Evolutionary conservation across 225 moss, liverwort and hornwort genomes (phyloP), one percentile per base, ranked within the genome.

Genomic region (Physcomitrium patens): DNA sequence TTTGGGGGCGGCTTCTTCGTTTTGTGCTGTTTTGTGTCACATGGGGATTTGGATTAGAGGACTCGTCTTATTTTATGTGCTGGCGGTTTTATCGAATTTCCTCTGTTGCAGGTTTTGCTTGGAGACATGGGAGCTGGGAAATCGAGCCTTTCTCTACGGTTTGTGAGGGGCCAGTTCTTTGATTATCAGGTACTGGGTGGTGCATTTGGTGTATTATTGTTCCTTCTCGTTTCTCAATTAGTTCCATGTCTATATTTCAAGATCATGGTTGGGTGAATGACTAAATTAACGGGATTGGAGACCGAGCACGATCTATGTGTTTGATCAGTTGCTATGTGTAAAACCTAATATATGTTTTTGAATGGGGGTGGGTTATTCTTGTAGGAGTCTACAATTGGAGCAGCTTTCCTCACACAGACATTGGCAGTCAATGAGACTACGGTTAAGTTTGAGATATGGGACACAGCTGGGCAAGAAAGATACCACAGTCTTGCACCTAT

Each of bases 91-190:
- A 12, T 49, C 14, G 11, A 18, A 23, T 74, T 37, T 37, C 5
- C 2, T 8, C 41, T 15, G 45, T 70, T 17, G 63, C 88, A 99
- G 97, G 97, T 99, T 61, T 70, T 99, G 56, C 89, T 99, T 24
- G 97, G 97, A 69, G 97, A 99, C 67, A 94, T 99, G 94, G 97
- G 97, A 76, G 93, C 97, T 78, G 97, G 97, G 43, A 99, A 99
- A 75, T 99, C 97, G 13, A 99, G 97, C 79, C 85, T 94, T 20
- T 94, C 91, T 15, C 85, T 88, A 26, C 97, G 97, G 11, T 99
- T 97, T 64, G 92, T 91, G 8, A 92, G 87, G 79, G 96, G 96
- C 5, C 94, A 97, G 67, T 97, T 94, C 64, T 91, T 90, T 43
- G 96, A 94, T 71, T 94, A 92, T 74, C 94, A 92, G 94, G 96